Percentiles rank a stretch among this genome's conserved stretches.
phyloP scores from a whole-genome alignment of 306 rosid genomes.

The Dicorynia guianensis region DNA sequence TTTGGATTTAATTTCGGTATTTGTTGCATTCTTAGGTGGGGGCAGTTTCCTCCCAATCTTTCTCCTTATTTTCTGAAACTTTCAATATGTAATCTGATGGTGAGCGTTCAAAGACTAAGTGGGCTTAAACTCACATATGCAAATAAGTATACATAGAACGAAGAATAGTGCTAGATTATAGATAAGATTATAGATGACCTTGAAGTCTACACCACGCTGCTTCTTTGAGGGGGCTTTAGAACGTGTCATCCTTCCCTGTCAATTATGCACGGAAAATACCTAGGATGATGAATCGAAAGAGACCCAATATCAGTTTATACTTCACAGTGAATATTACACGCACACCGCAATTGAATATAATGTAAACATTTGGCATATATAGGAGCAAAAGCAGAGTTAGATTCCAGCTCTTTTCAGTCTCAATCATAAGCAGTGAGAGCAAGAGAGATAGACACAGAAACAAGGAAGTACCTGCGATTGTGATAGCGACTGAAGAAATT shows the following conservation, averaged over 20 bases:
- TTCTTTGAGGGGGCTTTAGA: constrained; percentile 68
- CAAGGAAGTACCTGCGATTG: background rate
- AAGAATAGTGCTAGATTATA: background rate
- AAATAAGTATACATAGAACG: background rate
- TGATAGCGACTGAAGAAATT: background rate
- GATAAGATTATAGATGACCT: constrained; percentile 45
- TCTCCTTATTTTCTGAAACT: constrained; percentile 75
- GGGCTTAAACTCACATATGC: background rate
- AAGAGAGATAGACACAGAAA: background rate
- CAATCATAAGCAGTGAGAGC: background rate
- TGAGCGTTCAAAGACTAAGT: constrained; percentile 11
- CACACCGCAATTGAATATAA: background rate
- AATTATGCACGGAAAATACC: background rate
- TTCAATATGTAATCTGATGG: background rate
- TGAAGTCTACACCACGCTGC: constrained; percentile 76
- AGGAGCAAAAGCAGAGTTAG: background rate
- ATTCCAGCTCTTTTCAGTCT: background rate
- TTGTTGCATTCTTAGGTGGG: constrained; percentile 83
- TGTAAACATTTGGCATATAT: too few relatives aligned
- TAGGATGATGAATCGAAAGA: background rate
- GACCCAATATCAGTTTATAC: background rate
- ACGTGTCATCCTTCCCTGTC: constrained; percentile 59
- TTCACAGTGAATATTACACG: background rate
- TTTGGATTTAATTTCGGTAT: constrained; percentile 83
- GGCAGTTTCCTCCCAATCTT: constrained; percentile 90